Evolutionary conservation across 192 early-diverging fungal species (phyloP), one percentile per base, ranked within the genome.

Genomic region (Phlyctochytrium planicorne): DNA sequence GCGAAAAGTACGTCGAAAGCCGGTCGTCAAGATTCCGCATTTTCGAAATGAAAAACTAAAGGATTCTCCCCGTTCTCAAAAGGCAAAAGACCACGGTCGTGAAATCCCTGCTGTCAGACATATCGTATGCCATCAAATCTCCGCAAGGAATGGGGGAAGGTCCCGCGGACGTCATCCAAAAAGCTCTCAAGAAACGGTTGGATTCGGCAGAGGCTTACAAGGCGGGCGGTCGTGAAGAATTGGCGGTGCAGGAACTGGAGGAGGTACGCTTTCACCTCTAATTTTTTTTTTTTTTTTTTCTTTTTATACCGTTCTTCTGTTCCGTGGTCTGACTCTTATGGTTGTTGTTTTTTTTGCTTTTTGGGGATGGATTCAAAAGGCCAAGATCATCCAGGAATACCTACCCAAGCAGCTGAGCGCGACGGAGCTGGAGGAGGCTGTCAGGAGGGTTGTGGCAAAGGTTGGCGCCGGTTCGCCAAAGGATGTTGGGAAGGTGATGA

Each of bases 401-500:
- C 63, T 97, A 68, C 95, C 95, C 3, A 66, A 80, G 37, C 92
- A 92, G 80, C 83, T 94, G 78, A 80, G 87, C 0, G 75, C 76
- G 4, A 81, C 87, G 57, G 88, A 94, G 69, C 88, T 97, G 59
- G 88, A 87, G 67, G 76, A 62, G 0, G 74, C 87, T 29, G 83
- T 91, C 0, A 71, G 75, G 12, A 66, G 60, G 25, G 75, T 86
- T 14, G 83, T 89, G 34, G 69, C 72, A 36, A 69, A 85, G 53
- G 57, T 84, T 12, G 87, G 88, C 29, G 89, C 86, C 24, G 66
- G 33, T 1, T 76, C 84, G 2, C 65, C 80, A 31, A 93, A 91
- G 78, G 91, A 92, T 55, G 75, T 97, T 74, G 93, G 95, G 27
- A 82, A 84, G 36, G 87, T 97, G 25, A 95, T 97, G 91, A 91